Conservation (phyloP, 2,329 filamentous ascomycete species). For the Aureobasidium melanogenum region DNA sequence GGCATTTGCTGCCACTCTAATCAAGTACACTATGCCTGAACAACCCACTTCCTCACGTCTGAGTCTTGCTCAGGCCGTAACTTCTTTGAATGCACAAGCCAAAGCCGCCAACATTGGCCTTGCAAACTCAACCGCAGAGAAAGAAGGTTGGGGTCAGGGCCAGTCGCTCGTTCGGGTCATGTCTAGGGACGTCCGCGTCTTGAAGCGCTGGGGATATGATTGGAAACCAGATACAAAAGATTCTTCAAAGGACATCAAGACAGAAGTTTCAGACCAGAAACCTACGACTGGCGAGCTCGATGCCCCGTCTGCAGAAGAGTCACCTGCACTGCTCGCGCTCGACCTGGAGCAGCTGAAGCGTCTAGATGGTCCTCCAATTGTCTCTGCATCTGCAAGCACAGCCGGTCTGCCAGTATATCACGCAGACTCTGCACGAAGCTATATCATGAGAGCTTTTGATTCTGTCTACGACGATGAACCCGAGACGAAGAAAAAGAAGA, state of each 20-base stretch:
- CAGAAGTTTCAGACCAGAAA: conserved; percentile 8
- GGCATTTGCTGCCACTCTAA: conserved; percentile 64
- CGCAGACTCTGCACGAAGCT: conserved; percentile 57
- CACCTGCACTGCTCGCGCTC: conserved; percentile 49
- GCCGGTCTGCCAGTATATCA: conserved; percentile 61
- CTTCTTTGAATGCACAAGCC: conserved; percentile 68
- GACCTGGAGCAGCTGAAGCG: conserved; percentile 48
- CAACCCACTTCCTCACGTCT: conserved; percentile 77
- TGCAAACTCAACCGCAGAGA: conserved; percentile 51
- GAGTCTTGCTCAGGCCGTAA: conserved; percentile 74
- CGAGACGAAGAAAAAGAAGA: conserved; percentile 39
- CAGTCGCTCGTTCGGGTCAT: conserved; percentile 66
- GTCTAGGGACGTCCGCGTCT: conserved; percentile 62
- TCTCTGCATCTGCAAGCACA: conserved; percentile 19
- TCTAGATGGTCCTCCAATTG: conserved; percentile 15
- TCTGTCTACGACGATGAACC: conserved; percentile 23
- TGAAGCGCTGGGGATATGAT: conserved; percentile 70
- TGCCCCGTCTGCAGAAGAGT: conserved; percentile 21
- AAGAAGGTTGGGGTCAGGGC: conserved; percentile 64
- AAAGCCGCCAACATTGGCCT: conserved; percentile 71
- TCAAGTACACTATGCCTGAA: conserved; percentile 75
- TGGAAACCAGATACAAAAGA: conserved; percentile 37
- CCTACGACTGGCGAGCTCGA: background rate
- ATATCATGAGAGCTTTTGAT: conserved; percentile 52
- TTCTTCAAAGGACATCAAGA: conserved; percentile 9